These are phyloP conservation scores for Eucalyptus lansdowneana DNA, from an alignment of 345 rosid genomes.

Conservation along the genomic window DNA sequence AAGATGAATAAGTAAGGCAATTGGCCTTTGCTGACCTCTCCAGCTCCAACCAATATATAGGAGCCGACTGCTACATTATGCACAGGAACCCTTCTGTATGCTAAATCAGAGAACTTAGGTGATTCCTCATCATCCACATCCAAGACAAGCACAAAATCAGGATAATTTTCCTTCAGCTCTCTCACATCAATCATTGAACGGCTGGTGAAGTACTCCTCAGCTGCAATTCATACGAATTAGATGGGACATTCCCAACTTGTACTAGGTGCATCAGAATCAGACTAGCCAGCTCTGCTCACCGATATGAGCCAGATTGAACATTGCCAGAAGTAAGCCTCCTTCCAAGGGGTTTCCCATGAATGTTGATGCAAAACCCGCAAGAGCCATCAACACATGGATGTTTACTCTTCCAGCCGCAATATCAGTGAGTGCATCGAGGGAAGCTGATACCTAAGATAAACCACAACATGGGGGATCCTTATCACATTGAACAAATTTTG, in stretches of 20 bases:
- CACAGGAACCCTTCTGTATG: conserved; percentile 71
- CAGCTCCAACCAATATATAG: conserved; percentile 81
- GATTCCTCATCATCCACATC: conserved; percentile 42
- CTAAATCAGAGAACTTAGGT: conserved; percentile 64
- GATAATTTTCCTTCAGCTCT: conserved; percentile 88
- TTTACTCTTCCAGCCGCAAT: conserved; percentile 87
- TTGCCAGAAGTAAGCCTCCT: conserved; percentile 93
- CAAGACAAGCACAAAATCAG: conserved; percentile 64
- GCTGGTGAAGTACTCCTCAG: conserved; percentile 96
- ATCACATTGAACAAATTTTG: neutral
- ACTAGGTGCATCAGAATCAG: neutral
- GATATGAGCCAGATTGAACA: conserved; percentile 97
- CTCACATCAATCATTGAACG: conserved; percentile 89
- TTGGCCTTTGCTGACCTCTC: conserved; percentile 66
- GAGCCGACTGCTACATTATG: conserved; percentile 80
- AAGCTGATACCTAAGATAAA: conserved; percentile 63
- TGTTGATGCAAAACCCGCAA: conserved; percentile 86
- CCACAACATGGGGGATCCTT: neutral
- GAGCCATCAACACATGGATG: conserved; percentile 94
- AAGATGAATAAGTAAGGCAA: neutral
- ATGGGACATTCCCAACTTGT: neutral
- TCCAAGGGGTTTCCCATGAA: conserved; percentile 93
- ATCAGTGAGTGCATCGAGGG: conserved; percentile 83
- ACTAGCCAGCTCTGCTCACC: conserved; percentile 26
- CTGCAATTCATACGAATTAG: conserved; percentile 24